Conservation (phyloP, 768 basidiomycete species). For the Mycena amicta region DNA sequence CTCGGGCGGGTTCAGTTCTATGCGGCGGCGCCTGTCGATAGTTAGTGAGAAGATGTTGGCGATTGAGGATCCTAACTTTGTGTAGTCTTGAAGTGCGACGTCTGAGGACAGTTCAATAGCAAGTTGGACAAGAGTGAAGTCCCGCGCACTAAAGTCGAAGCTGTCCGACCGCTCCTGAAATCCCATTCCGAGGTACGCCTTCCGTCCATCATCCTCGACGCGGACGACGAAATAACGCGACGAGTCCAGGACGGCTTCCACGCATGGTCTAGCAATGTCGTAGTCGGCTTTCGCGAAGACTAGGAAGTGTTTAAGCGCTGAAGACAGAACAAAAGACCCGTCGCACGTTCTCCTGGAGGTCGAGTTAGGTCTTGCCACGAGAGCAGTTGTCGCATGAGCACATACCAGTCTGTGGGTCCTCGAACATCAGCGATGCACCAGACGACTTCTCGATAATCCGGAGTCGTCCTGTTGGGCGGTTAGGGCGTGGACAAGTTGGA, state of each 20-base stretch:
- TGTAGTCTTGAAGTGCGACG: conserved; percentile 84
- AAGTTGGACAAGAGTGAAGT: conserved; percentile 12
- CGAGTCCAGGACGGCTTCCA: conserved; percentile 96
- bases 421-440: conserved; percentile 72
- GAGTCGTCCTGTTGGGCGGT: conserved; percentile 44
- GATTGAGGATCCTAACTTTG: conserved; percentile 66
- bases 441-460: conserved; percentile 79
- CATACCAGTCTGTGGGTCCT: conserved; percentile 77
- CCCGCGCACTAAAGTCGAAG: conserved; percentile 83
- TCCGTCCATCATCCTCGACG: conserved; percentile 84
- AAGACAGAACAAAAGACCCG: conserved; percentile 16
- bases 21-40: conserved; percentile 57
- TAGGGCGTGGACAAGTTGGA: background rate
- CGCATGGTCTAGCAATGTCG: conserved; percentile 72
- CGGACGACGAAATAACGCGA: conserved; percentile 93
- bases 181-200: conserved; percentile 93
- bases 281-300: conserved; percentile 90
- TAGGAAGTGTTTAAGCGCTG: conserved; percentile 32
- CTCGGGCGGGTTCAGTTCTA: conserved; percentile 56
- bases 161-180: conserved; percentile 87
- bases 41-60: too few species aligned
- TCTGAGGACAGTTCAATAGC: conserved; percentile 44
- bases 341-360: conserved; percentile 67
- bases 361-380: background rate
- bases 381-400: background rate